Conservation (phyloP, 2,329 filamentous ascomycete genomes). For the Penicillium freii region DNA sequence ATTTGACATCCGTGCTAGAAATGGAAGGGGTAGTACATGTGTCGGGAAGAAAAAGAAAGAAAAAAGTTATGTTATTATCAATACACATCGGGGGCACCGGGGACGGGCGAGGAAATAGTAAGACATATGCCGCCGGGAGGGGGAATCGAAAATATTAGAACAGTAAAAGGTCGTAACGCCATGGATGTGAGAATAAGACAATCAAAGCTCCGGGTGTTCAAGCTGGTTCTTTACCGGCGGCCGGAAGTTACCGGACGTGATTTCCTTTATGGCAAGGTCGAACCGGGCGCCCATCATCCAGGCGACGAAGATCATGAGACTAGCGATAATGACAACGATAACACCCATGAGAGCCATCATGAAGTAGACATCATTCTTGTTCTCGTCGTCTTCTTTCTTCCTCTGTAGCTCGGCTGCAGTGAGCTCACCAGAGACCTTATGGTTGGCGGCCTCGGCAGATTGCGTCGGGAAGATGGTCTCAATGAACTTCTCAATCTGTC, state of each 20-base stretch:
- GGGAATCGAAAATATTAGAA: constrained; percentile 26
- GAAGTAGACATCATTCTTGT: constrained; percentile 57
- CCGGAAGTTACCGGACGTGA: constrained; percentile 51
- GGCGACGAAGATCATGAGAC: constrained; percentile 73
- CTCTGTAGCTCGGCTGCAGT: constrained; percentile 59
- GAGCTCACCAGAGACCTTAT: constrained; percentile 51
- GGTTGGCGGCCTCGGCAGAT: constrained; percentile 59
- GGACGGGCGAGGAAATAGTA: constrained; percentile 21
- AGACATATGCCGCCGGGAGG: constrained; percentile 30
- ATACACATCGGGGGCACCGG: constrained; percentile 30
- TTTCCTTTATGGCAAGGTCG: constrained; percentile 63
- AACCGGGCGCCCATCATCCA: constrained; percentile 81
- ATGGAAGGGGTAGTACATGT: background rate
- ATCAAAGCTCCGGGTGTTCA: constrained; percentile 43
- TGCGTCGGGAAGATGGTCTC: constrained; percentile 88
- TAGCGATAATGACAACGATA: constrained; percentile 71
- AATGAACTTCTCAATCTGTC: constrained; percentile 91
- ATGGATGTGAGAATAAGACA: constrained; percentile 20
- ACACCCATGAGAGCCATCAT: constrained; percentile 68
- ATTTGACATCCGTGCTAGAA: constrained; percentile 99
- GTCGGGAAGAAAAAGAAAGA: constrained; percentile 1
- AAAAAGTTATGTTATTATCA: constrained; percentile 33
- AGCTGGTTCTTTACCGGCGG: constrained; percentile 31
- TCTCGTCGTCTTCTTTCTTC: constrained; percentile 48
- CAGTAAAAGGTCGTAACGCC: constrained; percentile 34